Evolutionary conservation across 495 filamentous ascomycete genomes (phyloP).

Genomic region (Aspergillus leporis): DNA sequence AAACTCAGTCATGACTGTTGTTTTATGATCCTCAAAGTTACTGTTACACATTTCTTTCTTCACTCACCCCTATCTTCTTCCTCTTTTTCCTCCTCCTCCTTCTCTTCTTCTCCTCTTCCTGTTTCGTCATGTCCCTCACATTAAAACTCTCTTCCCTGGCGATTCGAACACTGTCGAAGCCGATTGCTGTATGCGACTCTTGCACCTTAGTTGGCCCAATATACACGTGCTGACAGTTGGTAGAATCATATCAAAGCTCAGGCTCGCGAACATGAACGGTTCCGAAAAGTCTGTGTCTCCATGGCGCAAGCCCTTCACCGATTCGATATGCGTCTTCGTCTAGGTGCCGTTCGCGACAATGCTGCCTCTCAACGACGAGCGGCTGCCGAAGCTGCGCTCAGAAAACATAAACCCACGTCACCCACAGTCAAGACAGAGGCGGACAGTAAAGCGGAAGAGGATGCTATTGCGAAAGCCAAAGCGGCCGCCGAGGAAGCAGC

Average conservation of each 20-base stretch:
- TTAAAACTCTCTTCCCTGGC: conserved; percentile 69
- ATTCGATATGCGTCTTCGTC: conserved; percentile 87
- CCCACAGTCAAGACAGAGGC: conserved; percentile 82
- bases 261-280: conserved; percentile 90
- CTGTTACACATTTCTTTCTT: neutral
- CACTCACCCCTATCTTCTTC: neutral
- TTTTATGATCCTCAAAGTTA: neutral
- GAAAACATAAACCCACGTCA: conserved; percentile 63
- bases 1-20: neutral
- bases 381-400: conserved; percentile 47
- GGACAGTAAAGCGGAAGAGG: conserved; percentile 63
- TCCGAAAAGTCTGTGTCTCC: conserved; percentile 68
- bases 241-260: conserved; percentile 93
- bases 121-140: conserved; percentile 51
- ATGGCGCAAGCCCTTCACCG: conserved; percentile 89
- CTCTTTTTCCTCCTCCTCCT: neutral
- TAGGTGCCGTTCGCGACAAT: conserved; percentile 80
- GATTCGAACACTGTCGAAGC: conserved; percentile 71
- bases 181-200: conserved; percentile 60
- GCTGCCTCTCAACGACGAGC: conserved; percentile 58
- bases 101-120: neutral
- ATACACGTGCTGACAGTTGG: conserved; percentile 41
- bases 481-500: conserved; percentile 50
- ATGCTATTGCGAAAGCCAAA: conserved; percentile 49
- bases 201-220: conserved; percentile 30